A percentile compares a stretch with the other conserved stretches of the same genome.
phyloP scores from a whole-genome alignment of 1,284 basidiomycete genomes.

The Microbotryum saponariae region DNA sequence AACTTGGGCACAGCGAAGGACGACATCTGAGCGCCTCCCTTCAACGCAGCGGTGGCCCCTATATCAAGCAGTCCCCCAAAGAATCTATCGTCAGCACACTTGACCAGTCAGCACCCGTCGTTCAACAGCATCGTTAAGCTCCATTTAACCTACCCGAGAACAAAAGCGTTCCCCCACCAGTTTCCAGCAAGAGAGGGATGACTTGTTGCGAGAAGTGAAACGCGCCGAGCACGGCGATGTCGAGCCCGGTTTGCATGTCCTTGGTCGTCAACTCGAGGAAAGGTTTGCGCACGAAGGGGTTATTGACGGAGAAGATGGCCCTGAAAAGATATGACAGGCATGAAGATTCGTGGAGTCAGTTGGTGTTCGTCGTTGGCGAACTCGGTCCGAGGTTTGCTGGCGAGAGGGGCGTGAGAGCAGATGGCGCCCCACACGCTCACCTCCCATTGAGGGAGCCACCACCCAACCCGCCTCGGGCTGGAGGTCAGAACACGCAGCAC shows the following conservation, averaged over 20 bases:
- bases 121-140: no score
- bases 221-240: constrained; percentile 27
- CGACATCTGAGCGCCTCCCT: constrained; percentile 21
- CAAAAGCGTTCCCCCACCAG: constrained; percentile 13
- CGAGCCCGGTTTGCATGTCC: constrained; percentile 17
- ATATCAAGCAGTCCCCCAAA: no score
- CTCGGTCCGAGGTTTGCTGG: not conserved
- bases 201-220: constrained; percentile 26
- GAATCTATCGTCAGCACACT: no score
- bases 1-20: constrained; percentile 24
- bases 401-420: no score
- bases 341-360: not conserved
- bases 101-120: no score
- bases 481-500: no score
- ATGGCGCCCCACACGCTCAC: no score
- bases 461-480: no score
- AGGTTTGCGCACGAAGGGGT: constrained; percentile 20
- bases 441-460: no score
- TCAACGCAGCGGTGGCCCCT: constrained; percentile 1
- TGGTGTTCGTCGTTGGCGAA: no score
- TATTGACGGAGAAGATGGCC: constrained; percentile 25
- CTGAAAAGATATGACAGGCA: not conserved
- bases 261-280: constrained; percentile 19
- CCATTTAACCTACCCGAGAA: constrained; percentile 12
- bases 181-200: constrained; percentile 17